These are phyloP conservation scores for Fonsecaea nubica DNA, from an alignment of 2,329 filamentous ascomycete species.

Conservation along the genomic window DNA sequence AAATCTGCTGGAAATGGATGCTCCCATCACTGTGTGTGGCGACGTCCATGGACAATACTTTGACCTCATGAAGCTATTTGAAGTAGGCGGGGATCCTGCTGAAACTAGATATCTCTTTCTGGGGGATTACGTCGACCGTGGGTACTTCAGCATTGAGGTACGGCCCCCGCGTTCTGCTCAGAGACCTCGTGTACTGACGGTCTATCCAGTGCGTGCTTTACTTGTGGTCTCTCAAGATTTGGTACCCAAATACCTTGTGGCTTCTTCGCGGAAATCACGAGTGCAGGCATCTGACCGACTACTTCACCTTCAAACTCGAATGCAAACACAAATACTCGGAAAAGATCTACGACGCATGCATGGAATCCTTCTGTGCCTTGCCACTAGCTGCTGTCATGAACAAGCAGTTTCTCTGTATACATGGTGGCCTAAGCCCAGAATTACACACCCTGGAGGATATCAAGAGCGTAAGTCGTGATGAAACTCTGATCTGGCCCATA, in stretches of 20 bases:
- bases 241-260: conserved; percentile 98
- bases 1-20: conserved; percentile 98
- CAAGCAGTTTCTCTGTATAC: conserved; percentile 99
- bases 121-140: conserved; percentile 96
- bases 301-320: conserved; percentile 99
- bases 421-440: conserved; percentile 94
- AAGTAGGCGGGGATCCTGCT: conserved; percentile 94
- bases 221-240: conserved; percentile 97
- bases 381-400: conserved; percentile 98
- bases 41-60: conserved; percentile 99
- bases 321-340: conserved; percentile 99
- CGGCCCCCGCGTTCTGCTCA: conserved; percentile 16
- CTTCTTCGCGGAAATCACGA: conserved; percentile 97
- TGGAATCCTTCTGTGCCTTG: conserved; percentile 95
- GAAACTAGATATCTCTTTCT: conserved; percentile 97
- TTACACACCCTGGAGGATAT: conserved; percentile 94
- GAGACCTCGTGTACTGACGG: conserved; percentile 43
- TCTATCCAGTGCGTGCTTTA: conserved; percentile 80
- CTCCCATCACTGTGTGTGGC: conserved; percentile 96
- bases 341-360: conserved; percentile 93
- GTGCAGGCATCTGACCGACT: conserved; percentile 97
- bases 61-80: conserved; percentile 99
- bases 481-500: not conserved
- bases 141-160: conserved; percentile 97
- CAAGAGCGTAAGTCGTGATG: conserved; percentile 70